phyloP scores from a whole-genome alignment of 805 yeast species.

The Middelhovenomyces tepae region DNA sequence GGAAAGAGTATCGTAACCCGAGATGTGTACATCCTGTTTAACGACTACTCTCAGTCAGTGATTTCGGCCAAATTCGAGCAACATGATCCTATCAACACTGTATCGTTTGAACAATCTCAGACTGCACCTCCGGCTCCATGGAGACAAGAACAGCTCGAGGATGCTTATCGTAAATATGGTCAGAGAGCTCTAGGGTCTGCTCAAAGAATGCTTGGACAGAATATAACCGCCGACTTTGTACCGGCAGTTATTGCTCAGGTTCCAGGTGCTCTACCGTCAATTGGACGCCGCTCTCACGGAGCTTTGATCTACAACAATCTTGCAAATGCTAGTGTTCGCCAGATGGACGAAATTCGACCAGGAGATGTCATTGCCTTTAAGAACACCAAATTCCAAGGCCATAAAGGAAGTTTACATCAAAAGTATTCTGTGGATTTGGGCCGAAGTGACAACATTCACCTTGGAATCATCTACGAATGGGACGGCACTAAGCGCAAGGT shows the following conservation, averaged over 20 bases:
- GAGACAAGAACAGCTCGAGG: constrained; percentile 41
- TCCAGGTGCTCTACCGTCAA: constrained; percentile 42
- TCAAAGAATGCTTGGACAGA: constrained; percentile 23
- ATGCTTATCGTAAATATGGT: constrained; percentile 45
- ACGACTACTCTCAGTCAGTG: constrained; percentile 60
- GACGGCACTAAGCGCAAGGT: constrained; percentile 55
- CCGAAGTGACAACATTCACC: constrained; percentile 40
- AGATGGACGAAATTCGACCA: constrained; percentile 57
- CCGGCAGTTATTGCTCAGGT: constrained; percentile 29
- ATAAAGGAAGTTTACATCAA: constrained; percentile 44
- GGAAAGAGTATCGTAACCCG: constrained; percentile 41
- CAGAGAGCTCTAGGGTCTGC: constrained; percentile 40
- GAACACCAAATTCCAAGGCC: constrained; percentile 65
- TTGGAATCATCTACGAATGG: constrained; percentile 59
- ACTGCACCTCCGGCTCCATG: constrained; percentile 36
- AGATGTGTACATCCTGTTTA: constrained; percentile 64
- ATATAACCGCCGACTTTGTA: constrained; percentile 19
- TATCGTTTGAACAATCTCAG: constrained; percentile 30
- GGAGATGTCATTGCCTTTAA: constrained; percentile 80
- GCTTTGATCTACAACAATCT: constrained; percentile 53
- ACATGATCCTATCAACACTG: constrained; percentile 45
- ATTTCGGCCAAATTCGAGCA: constrained; percentile 50
- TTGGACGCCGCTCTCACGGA: constrained; percentile 67
- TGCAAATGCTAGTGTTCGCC: constrained; percentile 41
- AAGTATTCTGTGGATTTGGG: constrained; percentile 57